Conservation (phyloP, 768 basidiomycete species). For the Lanmaoa pseudosensibilis region DNA sequence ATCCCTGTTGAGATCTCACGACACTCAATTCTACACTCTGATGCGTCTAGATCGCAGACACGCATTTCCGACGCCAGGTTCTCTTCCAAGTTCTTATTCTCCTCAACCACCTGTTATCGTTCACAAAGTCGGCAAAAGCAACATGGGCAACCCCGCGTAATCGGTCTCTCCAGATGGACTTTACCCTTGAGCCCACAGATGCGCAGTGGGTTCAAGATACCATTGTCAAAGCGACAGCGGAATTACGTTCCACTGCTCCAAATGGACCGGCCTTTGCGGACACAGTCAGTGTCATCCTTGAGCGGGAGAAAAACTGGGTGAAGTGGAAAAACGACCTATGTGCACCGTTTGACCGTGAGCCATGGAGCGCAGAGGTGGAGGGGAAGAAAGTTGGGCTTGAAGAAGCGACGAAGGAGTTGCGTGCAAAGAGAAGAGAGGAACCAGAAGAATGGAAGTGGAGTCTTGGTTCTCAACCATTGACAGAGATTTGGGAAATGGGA, state of each 20-base stretch:
- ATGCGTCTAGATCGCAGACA: conserved; percentile 72
- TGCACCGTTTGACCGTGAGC: conserved; percentile 72
- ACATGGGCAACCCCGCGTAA: conserved; percentile 64
- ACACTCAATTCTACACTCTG: conserved; percentile 10
- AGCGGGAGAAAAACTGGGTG: conserved; percentile 88
- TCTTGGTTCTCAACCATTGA: conserved; percentile 68
- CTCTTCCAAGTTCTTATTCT: conserved; percentile 81
- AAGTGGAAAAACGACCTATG: conserved; percentile 87
- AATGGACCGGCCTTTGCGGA: conserved; percentile 77
- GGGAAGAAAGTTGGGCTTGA: conserved; percentile 56
- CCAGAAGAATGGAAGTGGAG: conserved; percentile 63
- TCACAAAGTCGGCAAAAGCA: conserved; percentile 66
- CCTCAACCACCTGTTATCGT: conserved; percentile 71
- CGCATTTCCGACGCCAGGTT: conserved; percentile 90
- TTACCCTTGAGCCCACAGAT: conserved; percentile 66
- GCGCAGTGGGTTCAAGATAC: conserved; percentile 78
- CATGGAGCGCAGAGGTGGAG: conserved; percentile 53
- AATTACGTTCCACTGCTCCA: conserved; percentile 72
- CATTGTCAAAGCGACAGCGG: conserved; percentile 50
- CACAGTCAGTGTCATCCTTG: conserved; percentile 67
- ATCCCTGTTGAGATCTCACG: not conserved
- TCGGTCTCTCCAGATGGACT: conserved; percentile 81
- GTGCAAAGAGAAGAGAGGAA: conserved; percentile 56
- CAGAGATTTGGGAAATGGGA: conserved; percentile 84
- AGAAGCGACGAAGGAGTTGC: conserved; percentile 54